Evolutionary conservation across 305 asterid genomes (phyloP).

Genomic region (Plantago lanceolata): DNA sequence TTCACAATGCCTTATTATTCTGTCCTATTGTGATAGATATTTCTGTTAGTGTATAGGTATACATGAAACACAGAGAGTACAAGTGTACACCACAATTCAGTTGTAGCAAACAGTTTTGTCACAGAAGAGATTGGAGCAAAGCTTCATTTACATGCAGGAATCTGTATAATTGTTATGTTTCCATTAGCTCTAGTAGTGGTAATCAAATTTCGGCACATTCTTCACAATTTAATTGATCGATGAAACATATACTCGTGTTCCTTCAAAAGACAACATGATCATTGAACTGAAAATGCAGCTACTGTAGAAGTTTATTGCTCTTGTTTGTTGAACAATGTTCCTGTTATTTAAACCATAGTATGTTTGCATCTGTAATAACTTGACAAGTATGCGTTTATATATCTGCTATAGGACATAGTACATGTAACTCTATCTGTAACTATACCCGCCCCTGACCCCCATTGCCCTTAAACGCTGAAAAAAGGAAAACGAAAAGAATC

Average conservation of each 20-base stretch:
- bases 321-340: neutral
- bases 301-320: neutral
- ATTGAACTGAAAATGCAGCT: neutral
- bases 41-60: neutral
- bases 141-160: neutral
- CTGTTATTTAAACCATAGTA: neutral
- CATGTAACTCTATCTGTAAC: neutral
- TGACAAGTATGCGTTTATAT: neutral
- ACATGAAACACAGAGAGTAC: neutral
- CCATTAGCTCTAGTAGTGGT: neutral
- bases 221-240: neutral
- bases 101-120: constrained; percentile 3
- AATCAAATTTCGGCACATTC: neutral
- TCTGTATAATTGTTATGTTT: neutral
- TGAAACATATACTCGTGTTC: too few species aligned
- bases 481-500: neutral
- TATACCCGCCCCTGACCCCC: neutral
- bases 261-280: neutral
- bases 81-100: neutral
- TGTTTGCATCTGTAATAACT: neutral
- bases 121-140: neutral
- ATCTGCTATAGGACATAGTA: neutral
- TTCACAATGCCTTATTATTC: neutral
- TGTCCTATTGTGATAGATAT: neutral
- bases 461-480: neutral